Base-by-base conservation (phyloP, 768 basidiomycete species). In the Termitomyces sp. region DNA sequence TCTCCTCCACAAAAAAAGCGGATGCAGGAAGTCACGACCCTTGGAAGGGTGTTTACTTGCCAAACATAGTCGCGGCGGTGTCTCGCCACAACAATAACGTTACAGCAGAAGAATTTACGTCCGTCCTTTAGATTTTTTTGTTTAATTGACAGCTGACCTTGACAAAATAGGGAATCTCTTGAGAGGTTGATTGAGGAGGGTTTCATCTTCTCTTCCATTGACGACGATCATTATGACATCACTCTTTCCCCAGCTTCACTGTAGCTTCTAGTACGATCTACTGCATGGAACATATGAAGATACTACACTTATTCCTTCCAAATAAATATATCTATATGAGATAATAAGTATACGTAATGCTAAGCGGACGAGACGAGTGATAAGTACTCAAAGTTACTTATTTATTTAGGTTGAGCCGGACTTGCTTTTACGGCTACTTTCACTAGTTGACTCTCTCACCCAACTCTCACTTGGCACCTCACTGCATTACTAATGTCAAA, bases 401-500 rank as follows among this genome's bases (percentile, higher is more conserved):
- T n/a, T n/a, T n/a, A n/a, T n/a, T n/a, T n/a, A n/a, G n/a, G n/a
- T n/a, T n/a, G n/a, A n/a, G n/a, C n/a, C n/a, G n/a, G n/a, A n/a
- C n/a, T n/a, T n/a, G n/a, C n/a, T n/a, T n/a, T n/a, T n/a, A n/a
- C n/a, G n/a, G n/a, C n/a, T n/a, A n/a, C n/a, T n/a, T n/a, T n/a
- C n/a, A n/a, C n/a, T n/a, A n/a, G n/a, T n/a, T n/a, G n/a, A n/a
- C n/a, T n/a, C n/a, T n/a, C 7, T 30, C 30, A 30, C 4, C 7
- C 7, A 30, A 30, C 30, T 7, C 30, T 30, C 30, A 30, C 30
- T n/a, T n/a, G n/a, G n/a, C n/a, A n/a, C n/a, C n/a, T n/a, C n/a
- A n/a, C 1, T 20, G 40, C n/a, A 9, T 13, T 13, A 46, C 7
- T 33, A 42, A 68, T 66, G 70, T 66, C 69, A 8, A 65, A 55